phyloP scores from a whole-genome alignment of 345 rosid species.

The Salix suchowensis region DNA sequence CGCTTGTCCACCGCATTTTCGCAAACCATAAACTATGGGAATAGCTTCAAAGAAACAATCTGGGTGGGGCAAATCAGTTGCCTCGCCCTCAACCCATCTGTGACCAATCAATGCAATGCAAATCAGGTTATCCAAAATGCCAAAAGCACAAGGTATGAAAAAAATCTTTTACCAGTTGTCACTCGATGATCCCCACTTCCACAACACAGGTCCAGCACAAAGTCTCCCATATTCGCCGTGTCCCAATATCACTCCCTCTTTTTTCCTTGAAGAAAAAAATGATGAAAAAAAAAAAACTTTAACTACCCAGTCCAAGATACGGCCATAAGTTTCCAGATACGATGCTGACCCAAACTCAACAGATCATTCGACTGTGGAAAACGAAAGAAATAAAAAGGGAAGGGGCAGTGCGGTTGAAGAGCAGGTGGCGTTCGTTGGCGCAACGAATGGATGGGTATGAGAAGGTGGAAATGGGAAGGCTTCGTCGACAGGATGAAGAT shows the following conservation, averaged over 20 bases:
- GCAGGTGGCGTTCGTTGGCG: slow-evolving; percentile 49
- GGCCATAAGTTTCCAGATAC: slow-evolving; percentile 85
- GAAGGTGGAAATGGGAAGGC: not conserved
- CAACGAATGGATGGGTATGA: slow-evolving; percentile 25
- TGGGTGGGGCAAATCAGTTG: slow-evolving; percentile 64
- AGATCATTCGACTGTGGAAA: slow-evolving; percentile 64
- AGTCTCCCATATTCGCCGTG: slow-evolving; percentile 65
- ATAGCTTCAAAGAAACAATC: slow-evolving; percentile 70
- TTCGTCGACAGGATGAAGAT: not conserved
- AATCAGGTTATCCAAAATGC: not conserved
- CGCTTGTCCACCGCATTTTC: slow-evolving; percentile 62
- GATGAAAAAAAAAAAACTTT: not conserved
- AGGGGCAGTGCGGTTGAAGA: slow-evolving; percentile 78
- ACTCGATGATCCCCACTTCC: slow-evolving; percentile 95
- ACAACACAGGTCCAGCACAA: slow-evolving; percentile 81
- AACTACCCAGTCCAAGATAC: slow-evolving; percentile 63
- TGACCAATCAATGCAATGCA: not conserved
- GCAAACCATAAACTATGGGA: slow-evolving; percentile 82
- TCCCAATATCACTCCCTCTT: not conserved
- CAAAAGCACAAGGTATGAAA: not conserved
- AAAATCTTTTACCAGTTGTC: slow-evolving; percentile 51
- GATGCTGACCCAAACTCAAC: slow-evolving; percentile 79
- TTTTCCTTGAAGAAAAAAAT: not conserved
- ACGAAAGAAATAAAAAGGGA: not conserved
- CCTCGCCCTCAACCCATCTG: slow-evolving; percentile 87